phyloP scores from a whole-genome alignment of 129 eudicot genomes.

The Pulicaria dysenterica region DNA sequence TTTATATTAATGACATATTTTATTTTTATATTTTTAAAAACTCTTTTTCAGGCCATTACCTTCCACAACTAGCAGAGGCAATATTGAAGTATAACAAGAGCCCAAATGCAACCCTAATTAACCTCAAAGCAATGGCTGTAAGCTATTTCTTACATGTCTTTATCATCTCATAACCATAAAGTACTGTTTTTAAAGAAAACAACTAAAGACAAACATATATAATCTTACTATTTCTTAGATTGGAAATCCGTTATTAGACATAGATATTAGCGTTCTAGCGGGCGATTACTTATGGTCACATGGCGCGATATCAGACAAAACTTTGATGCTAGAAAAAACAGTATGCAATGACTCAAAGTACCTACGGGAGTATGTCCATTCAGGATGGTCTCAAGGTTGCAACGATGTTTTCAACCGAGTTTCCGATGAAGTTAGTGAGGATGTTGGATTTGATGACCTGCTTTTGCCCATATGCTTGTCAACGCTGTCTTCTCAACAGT shows the following conservation, averaged over 20 bases:
- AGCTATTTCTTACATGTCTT: too few relatives aligned
- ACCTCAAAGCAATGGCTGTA: conserved; percentile 49
- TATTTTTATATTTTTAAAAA: background rate
- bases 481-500: conserved; percentile 34
- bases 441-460: conserved; percentile 31
- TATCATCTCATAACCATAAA: too few relatives aligned
- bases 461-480: conserved; percentile 42
- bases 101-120: conserved; percentile 31
- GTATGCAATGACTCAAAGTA: conserved; percentile 46
- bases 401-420: conserved; percentile 40
- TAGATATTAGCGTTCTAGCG: conserved; percentile 41
- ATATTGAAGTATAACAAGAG: conserved; percentile 39
- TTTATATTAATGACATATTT: background rate
- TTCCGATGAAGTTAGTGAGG: conserved; percentile 26
- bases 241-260: conserved; percentile 49
- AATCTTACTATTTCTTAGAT: conserved; percentile 7
- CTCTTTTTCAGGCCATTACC: conserved; percentile 41
- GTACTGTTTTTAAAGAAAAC: too few relatives aligned
- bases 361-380: conserved; percentile 33
- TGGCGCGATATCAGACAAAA: conserved; percentile 47
- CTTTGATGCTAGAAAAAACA: conserved; percentile 41
- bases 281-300: conserved; percentile 47
- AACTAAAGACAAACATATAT: too few relatives aligned
- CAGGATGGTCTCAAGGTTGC: conserved; percentile 45
- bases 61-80: conserved; percentile 45